phyloP scores from a whole-genome alignment of 2,329 filamentous ascomycete species.

The Triangularia verruculosa region DNA sequence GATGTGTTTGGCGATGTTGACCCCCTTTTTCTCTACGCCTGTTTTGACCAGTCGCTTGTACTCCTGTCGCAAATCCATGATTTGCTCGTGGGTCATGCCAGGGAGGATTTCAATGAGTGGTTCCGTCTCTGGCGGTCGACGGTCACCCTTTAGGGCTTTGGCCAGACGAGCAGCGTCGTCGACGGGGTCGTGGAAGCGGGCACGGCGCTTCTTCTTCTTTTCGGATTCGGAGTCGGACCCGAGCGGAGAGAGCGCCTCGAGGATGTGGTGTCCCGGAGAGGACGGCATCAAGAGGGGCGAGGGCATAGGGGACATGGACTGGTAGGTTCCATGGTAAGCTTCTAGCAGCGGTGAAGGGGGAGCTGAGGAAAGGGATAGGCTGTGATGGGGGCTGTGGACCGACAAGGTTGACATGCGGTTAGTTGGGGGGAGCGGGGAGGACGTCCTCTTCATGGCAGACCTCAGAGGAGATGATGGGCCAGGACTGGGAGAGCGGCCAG shows the following conservation, averaged over 20 bases:
- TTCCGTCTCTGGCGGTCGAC: conserved; percentile 60
- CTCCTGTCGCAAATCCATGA: conserved; percentile 79
- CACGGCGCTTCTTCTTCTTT: conserved; percentile 53
- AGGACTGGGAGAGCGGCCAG: conserved; percentile 28
- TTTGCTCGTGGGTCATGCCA: conserved; percentile 78
- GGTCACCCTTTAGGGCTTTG: conserved; percentile 67
- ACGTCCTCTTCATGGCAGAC: conserved; percentile 38
- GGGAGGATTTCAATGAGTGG: conserved; percentile 82
- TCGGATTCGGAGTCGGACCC: conserved; percentile 49
- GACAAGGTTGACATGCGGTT: conserved; percentile 52
- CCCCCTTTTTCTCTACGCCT: conserved; percentile 67
- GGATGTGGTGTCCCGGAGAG: conserved; percentile 34
- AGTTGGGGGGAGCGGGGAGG: conserved; percentile 48
- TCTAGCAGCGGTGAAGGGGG: conserved; percentile 84
- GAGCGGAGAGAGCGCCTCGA: conserved; percentile 53
- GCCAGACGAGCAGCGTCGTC: conserved; percentile 76
- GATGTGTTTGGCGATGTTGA: conserved; percentile 84
- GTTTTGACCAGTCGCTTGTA: conserved; percentile 90
- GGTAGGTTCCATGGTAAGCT: conserved; percentile 90
- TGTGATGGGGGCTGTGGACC: conserved; percentile 46
- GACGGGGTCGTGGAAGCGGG: conserved; percentile 80
- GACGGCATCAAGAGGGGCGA: conserved; percentile 65
- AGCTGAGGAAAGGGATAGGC: conserved; percentile 51
- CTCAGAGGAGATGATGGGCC: conserved; percentile 30
- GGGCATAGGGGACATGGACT: conserved; percentile 92